These are phyloP conservation scores for Phytophthora citricola DNA, from an alignment of 352 stramenopile genomes.

Conservation along the genomic window DNA sequence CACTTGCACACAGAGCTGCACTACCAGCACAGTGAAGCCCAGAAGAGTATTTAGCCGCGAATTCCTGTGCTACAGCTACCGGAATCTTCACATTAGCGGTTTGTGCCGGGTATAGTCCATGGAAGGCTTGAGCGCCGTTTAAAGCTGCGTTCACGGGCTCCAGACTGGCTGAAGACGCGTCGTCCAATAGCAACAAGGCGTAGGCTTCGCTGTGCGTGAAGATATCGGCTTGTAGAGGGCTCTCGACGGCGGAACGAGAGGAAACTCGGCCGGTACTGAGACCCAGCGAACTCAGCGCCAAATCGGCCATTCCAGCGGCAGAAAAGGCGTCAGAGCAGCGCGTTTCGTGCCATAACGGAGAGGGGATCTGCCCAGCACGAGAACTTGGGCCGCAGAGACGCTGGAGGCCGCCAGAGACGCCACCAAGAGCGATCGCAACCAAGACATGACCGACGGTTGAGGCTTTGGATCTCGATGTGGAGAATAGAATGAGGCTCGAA, in stretches of 20 bases:
- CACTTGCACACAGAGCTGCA: slow-evolving; percentile 30
- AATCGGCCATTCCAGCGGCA: slow-evolving; percentile 38
- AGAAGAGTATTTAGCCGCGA: slow-evolving; percentile 22
- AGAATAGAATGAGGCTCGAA: slow-evolving; percentile 25
- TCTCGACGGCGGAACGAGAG: slow-evolving; percentile 25
- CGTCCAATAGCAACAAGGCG: slow-evolving; percentile 45
- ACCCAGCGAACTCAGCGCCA: slow-evolving; percentile 49
- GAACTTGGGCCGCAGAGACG: slow-evolving; percentile 29
- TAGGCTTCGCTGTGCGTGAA: slow-evolving; percentile 45
- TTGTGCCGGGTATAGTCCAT: slow-evolving; percentile 38
- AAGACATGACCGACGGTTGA: slow-evolving; percentile 30
- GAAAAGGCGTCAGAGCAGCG: slow-evolving; percentile 31
- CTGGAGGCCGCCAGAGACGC: slow-evolving; percentile 16
- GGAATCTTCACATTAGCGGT: slow-evolving; percentile 29
- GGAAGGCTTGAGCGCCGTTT: slow-evolving; percentile 25
- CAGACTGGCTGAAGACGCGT: slow-evolving; percentile 22
- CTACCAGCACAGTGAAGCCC: slow-evolving; percentile 42
- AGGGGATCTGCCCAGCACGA: slow-evolving; percentile 34
- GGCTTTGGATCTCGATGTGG: slow-evolving; percentile 21
- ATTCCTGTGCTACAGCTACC: slow-evolving; percentile 36
- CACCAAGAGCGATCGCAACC: slow-evolving; percentile 22
- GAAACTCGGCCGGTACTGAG: slow-evolving; percentile 35
- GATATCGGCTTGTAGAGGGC: slow-evolving; percentile 51
- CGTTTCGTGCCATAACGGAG: slow-evolving; percentile 32
- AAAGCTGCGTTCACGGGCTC: slow-evolving; percentile 32